Evolutionary conservation across 2,329 filamentous ascomycete species (phyloP), one percentile per base, ranked within the genome.

Genomic region (Fusarium acutatum): DNA sequence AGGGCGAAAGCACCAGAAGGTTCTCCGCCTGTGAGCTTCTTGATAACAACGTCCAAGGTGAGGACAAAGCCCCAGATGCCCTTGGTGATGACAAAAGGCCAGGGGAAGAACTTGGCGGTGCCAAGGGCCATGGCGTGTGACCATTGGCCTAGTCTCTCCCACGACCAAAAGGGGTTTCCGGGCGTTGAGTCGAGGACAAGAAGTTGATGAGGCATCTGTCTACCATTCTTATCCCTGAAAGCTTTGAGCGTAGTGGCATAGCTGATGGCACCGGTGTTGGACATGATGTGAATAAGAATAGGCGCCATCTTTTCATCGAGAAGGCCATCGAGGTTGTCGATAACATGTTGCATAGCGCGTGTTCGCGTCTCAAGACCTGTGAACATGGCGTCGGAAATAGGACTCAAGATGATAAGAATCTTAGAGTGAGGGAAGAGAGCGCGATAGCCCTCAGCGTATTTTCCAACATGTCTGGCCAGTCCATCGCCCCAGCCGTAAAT

Each of bases 401-500:
- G 83, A 6, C 85, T 87, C 32, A 89, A 83, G 18, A 88, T 80
- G 40, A 88, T 83, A 35, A 90, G 80, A 63, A 89, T 86, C 43
- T 83, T 82, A 9, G 88, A 83, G 30, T 80, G 74, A 0, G 89
- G 88, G 74, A 83, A 90, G 2, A 89, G 83, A 18, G 79, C 75
- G 44, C 83, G 83, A 79, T 87, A 90, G 34, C 86, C 86, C 18
- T 86, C 83, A 20, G 85, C 82, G 74, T 90, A 91, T 77, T 91
- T 90, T 64, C 82, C 80, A 34, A 90, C 83, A 76, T 90, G 85
- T 69, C 86, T 88, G 5, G 88, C 85, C 18, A 81, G 80, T 28
- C 86, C 87, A 69, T 90, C 88, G 59, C 88, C 88, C 89, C 88
- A 90, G 74, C 87, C 85, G 77, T 86, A 90, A 67, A 91, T 82